Percentiles rank a stretch among this genome's conserved stretches.
Evolutionary conservation across 1,284 basidiomycete species (phyloP).

Genomic region (Singerocomus inundabilis): DNA sequence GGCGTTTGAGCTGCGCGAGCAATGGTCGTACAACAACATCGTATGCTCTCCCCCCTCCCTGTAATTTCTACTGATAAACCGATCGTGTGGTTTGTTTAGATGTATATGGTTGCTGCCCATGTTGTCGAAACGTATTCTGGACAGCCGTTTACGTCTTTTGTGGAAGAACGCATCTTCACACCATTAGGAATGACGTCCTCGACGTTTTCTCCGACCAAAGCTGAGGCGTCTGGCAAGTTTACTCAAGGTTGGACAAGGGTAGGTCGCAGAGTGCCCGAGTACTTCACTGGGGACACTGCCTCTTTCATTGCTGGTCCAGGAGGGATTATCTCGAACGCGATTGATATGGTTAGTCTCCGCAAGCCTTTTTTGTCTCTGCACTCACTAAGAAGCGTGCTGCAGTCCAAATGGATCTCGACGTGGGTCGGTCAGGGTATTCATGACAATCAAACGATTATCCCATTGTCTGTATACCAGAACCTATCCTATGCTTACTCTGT

Average conservation of each 20-base stretch:
- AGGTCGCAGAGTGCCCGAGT: constrained; percentile 30
- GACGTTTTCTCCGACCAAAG: constrained; percentile 37
- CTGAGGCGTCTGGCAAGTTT: constrained; percentile 32
- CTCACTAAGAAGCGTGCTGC: background rate
- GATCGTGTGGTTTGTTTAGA: too few species aligned
- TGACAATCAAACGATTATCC: constrained; percentile 29
- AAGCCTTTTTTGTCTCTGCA: background rate
- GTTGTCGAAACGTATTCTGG: constrained; percentile 37
- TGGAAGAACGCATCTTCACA: constrained; percentile 31
- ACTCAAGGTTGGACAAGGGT: constrained; percentile 35
- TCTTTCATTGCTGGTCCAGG: constrained; percentile 35
- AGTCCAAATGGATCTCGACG: constrained; percentile 37
- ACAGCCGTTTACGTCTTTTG: constrained; percentile 34
- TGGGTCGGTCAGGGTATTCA: constrained; percentile 33
- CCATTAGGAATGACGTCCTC: constrained; percentile 35
- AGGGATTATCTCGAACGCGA: constrained; percentile 35
- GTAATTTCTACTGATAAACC: too few species aligned
- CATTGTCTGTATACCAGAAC: constrained; percentile 24
- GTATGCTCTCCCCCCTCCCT: too few species aligned
- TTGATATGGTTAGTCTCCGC: constrained; percentile 35
- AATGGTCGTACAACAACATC: constrained; percentile 43
- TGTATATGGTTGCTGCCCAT: constrained; percentile 36
- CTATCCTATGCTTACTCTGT: constrained; percentile 30
- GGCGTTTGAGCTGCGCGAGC: constrained; percentile 39
- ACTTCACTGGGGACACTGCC: constrained; percentile 23